Base-by-base conservation (phyloP, 805 yeast species). In the Yamadazyma nakazawae region DNA sequence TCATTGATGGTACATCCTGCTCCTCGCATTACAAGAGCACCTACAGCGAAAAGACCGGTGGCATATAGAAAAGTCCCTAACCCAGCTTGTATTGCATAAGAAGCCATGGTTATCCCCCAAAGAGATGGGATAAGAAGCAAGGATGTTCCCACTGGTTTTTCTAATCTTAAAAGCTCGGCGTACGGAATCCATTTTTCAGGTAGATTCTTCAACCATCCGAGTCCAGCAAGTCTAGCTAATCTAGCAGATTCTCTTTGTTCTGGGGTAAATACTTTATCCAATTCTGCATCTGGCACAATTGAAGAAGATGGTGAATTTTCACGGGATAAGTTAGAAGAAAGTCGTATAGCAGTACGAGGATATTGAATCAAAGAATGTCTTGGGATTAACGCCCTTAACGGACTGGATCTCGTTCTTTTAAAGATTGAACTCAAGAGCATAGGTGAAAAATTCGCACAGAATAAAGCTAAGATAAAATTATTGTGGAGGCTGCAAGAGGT, bases 1-100 rank as follows among this genome's bases (percentile, higher is more conserved):
- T 94, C 99, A 62, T 94, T 94, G 46, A 94, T 84, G 0, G 96
- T 91, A 63, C 99, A 94, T 0, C 99, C 99, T 1, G 97, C 97
- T 24, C 98, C 97, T 64, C 99, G 79, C 96, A 95, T 94, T 14
- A 92, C 75, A 34, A 91, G 58, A 0, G 97, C 79, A 12, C 99
- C 99, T 3, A 85, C 72, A 4, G 92, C 82, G 61, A 90, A 94
- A 12, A 90, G 68, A 0, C 80, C 75, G 30, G 88, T 61, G 59
- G 84, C 88, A 58, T 76, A 78, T 0, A 75, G 49, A 0, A 92
- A 84, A 1, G 81, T 75, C 0, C 78, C 50, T 1, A 89, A 45
- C 0, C 96, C 84, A 0, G 97, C 96, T 2, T 81, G 67, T 2
- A 82, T 66, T 54, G 81, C 72, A 53, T 76, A 85, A 0, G 95